Conservation (phyloP, 2,329 filamentous ascomycete species). For the Gyromitra esculenta region DNA sequence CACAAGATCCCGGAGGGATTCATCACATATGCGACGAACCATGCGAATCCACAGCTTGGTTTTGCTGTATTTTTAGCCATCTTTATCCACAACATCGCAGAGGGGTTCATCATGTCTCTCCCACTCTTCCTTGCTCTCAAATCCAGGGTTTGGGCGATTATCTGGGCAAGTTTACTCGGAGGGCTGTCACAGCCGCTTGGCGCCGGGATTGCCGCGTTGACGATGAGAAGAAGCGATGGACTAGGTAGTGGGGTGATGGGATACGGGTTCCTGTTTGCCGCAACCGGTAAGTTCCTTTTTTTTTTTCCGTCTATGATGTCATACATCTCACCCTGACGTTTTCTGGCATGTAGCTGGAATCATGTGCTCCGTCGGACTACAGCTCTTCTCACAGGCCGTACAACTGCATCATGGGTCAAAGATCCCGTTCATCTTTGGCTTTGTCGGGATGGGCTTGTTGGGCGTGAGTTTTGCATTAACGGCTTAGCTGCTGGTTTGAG, state of each 20-base stretch:
- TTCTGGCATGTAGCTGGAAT: conserved; percentile 71
- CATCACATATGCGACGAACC: conserved; percentile 96
- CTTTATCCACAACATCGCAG: conserved; percentile 97
- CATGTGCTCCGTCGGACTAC: conserved; percentile 91
- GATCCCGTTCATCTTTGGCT: conserved; percentile 81
- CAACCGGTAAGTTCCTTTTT: conserved; percentile 65
- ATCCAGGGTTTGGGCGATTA: conserved; percentile 81
- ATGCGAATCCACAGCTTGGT: conserved; percentile 87
- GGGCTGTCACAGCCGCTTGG: conserved; percentile 88
- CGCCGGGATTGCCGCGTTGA: conserved; percentile 77
- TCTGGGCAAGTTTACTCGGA: conserved; percentile 83
- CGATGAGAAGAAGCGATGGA: conserved; percentile 66
- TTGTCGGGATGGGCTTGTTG: conserved; percentile 86
- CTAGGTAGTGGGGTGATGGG: conserved; percentile 64
- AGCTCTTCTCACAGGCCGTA: conserved; percentile 78
- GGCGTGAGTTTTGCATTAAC: conserved; percentile 86
- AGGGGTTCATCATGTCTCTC: conserved; percentile 92
- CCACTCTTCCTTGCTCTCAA: conserved; percentile 91
- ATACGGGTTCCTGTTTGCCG: conserved; percentile 85
- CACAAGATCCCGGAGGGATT: conserved; percentile 92
- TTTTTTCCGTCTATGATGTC: neutral
- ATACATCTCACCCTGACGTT: conserved; percentile 1
- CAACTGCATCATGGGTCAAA: conserved; percentile 79
- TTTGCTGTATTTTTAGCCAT: conserved; percentile 93
- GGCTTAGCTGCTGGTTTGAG: conserved; percentile 60